Percentiles rank a stretch among this genome's conserved stretches.
Evolutionary conservation across 441 rosid species (phyloP).

Genomic region (Croton laevigatus): DNA sequence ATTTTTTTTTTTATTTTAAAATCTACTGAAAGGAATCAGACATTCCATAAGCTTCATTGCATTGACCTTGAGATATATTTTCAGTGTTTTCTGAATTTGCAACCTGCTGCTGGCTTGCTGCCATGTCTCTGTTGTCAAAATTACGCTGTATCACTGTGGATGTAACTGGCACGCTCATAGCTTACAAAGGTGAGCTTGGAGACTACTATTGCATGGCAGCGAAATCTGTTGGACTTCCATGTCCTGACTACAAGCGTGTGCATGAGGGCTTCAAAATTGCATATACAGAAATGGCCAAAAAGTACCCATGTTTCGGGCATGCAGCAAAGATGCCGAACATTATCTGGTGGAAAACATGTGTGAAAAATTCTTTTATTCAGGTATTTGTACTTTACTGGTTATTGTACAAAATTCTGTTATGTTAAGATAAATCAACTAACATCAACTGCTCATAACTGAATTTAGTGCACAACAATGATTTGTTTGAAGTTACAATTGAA

Average conservation of each 20-base stretch:
- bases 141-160: conserved; percentile 82
- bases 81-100: conserved; percentile 10
- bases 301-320: conserved; percentile 87
- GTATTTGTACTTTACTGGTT: conserved; percentile 27
- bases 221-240: conserved; percentile 79
- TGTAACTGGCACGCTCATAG: conserved; percentile 95
- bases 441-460: neutral
- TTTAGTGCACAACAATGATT: neutral
- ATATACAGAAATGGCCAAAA: conserved; percentile 81
- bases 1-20: neutral
- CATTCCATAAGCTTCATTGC: neutral
- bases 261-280: conserved; percentile 94
- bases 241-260: conserved; percentile 91
- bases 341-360: conserved; percentile 93
- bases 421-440: neutral
- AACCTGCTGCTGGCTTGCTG: conserved; percentile 15
- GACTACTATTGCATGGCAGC: conserved; percentile 99
- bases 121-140: conserved; percentile 66
- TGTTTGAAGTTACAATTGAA: neutral
- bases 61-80: neutral
- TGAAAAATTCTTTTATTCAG: conserved; percentile 76
- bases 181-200: conserved; percentile 97
- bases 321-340: conserved; percentile 82
- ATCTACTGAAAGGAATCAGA: conserved; percentile 14
- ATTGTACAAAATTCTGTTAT: neutral